Evolutionary conservation across 805 yeast species (phyloP).

Genomic region (Wickerhamomyces queroliae): DNA sequence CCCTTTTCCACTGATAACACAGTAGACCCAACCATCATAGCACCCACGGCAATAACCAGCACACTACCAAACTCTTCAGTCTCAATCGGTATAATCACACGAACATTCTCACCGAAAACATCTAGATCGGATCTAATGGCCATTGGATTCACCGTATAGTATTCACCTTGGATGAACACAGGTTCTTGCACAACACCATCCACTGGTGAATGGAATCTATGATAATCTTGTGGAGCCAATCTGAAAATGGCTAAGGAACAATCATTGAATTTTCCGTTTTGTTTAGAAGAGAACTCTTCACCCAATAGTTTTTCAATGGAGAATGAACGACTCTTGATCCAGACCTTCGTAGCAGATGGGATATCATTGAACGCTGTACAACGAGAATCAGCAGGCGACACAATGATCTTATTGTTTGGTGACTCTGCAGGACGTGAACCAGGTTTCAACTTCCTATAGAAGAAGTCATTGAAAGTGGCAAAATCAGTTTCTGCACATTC

Average conservation of each 20-base stretch:
- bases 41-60: slow-evolving; percentile 81
- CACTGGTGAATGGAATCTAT: slow-evolving; percentile 87
- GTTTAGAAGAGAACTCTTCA: slow-evolving; percentile 28
- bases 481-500: slow-evolving; percentile 60
- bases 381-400: slow-evolving; percentile 87
- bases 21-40: slow-evolving; percentile 98
- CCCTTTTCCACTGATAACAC: slow-evolving; percentile 63
- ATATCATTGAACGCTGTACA: slow-evolving; percentile 63
- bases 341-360: slow-evolving; percentile 57
- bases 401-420: slow-evolving; percentile 40
- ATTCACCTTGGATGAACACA: slow-evolving; percentile 74
- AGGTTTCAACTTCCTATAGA: slow-evolving; percentile 70
- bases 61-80: slow-evolving; percentile 76
- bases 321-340: slow-evolving; percentile 88
- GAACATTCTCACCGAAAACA: slow-evolving; percentile 87
- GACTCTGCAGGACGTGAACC: slow-evolving; percentile 70
- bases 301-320: slow-evolving; percentile 57
- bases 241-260: slow-evolving; percentile 70
- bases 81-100: slow-evolving; percentile 73
- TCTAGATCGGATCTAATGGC: slow-evolving; percentile 84
- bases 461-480: slow-evolving; percentile 81
- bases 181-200: slow-evolving; percentile 67
- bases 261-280: slow-evolving; percentile 31
- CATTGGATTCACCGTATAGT: slow-evolving; percentile 97
- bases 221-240: slow-evolving; percentile 96